Conservation (phyloP, 2,329 filamentous ascomycete species). For the Sporothrix globosa region DNA sequence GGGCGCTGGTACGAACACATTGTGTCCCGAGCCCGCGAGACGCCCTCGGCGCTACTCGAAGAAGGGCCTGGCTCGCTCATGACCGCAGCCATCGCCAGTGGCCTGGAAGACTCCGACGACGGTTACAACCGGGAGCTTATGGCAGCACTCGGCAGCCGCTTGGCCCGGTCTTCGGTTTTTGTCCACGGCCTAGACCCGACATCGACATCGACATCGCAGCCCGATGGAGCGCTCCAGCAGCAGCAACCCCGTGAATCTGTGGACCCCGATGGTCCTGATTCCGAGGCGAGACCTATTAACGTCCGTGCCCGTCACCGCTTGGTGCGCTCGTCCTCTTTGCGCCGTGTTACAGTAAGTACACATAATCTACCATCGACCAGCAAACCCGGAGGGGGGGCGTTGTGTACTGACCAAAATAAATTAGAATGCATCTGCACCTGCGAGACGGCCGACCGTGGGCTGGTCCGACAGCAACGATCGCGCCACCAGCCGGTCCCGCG, state of each 20-base stretch:
- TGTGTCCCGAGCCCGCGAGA: not conserved
- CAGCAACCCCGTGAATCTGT: not conserved
- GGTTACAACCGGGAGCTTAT: not conserved
- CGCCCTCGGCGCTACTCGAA: not conserved
- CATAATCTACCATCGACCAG: too few species aligned
- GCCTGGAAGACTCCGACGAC: not conserved
- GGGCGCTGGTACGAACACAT: constrained; percentile 18
- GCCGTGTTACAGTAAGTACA: constrained; percentile 28
- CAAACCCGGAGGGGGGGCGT: not conserved
- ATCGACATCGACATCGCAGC: not conserved
- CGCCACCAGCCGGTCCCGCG: not conserved
- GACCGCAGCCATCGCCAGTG: not conserved
- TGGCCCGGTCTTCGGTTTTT: not conserved
- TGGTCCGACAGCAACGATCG: constrained; percentile 29
- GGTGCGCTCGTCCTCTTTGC: constrained; percentile 22
- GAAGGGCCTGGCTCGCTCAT: not conserved
- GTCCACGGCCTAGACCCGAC: not conserved
- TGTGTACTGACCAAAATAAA: constrained; percentile 9
- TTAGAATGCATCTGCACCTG: constrained; percentile 19
- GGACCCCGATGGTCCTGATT: constrained; percentile 1
- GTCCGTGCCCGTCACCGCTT: not conserved
- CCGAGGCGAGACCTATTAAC: not conserved
- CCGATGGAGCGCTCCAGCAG: not conserved
- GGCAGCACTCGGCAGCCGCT: not conserved
- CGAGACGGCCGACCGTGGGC: constrained; percentile 26